Evolutionary conservation across 805 yeast species (phyloP).

Genomic region (Candida insectalens): DNA sequence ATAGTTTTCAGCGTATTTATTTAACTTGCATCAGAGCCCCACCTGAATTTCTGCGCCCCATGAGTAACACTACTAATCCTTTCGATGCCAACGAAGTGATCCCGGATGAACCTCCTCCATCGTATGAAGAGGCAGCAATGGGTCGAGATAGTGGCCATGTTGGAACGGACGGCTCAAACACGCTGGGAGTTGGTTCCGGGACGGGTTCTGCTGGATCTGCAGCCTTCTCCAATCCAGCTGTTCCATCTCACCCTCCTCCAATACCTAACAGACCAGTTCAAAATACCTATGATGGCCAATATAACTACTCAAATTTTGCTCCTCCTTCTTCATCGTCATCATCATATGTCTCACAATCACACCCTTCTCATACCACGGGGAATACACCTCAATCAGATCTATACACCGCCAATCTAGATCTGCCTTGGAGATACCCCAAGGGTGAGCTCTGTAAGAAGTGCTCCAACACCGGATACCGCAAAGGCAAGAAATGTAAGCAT

Average conservation of each 20-base stretch:
- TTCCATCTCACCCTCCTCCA: conserved; percentile 1
- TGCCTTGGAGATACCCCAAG: conserved; percentile 62
- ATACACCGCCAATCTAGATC: conserved; percentile 35
- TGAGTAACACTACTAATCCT: conserved; percentile 1
- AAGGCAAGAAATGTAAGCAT: conserved; percentile 54
- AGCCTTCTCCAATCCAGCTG: not conserved
- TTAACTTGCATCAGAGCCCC: too few relatives aligned
- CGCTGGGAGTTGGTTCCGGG: too few relatives aligned
- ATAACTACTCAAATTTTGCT: not conserved
- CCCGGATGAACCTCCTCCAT: conserved; percentile 30
- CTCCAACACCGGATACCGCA: conserved; percentile 61
- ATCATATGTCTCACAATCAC: conserved; percentile 4
- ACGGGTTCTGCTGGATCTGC: not conserved
- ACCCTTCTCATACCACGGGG: too few relatives aligned
- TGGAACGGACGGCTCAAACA: not conserved
- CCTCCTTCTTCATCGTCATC: conserved; percentile 6
- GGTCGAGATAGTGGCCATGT: too few relatives aligned
- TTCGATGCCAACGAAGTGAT: conserved; percentile 7
- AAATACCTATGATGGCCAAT: not conserved
- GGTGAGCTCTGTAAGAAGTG: conserved; percentile 59
- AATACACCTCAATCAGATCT: too few relatives aligned
- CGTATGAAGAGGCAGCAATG: conserved; percentile 35
- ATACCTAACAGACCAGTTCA: conserved; percentile 2
- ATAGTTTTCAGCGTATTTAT: too few relatives aligned
- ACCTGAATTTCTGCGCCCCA: too few relatives aligned